Evolutionary conservation across 129 eudicot genomes (phyloP).

Genomic region (Arctium minus): DNA sequence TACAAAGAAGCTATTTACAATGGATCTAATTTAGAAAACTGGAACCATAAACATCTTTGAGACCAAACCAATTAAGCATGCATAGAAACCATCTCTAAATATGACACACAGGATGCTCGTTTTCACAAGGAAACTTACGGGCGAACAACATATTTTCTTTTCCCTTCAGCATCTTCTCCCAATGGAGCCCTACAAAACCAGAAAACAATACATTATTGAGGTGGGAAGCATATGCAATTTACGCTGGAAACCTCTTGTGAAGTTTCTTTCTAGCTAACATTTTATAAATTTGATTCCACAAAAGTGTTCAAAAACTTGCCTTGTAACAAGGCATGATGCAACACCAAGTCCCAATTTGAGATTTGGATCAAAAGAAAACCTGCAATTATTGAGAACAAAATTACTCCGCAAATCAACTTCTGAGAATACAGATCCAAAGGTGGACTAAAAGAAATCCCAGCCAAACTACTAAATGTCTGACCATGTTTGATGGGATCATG

Average conservation of each 20-base stretch:
- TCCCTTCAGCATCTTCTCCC: slow-evolving; percentile 85
- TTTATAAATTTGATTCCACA: background rate
- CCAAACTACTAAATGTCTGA: background rate
- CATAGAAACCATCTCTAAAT: background rate
- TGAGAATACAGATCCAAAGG: background rate
- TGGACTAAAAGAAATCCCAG: background rate
- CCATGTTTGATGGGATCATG: background rate
- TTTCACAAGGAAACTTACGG: slow-evolving; percentile 62
- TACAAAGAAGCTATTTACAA: background rate
- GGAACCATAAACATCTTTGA: background rate
- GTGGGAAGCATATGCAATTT: background rate
- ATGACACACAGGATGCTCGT: background rate
- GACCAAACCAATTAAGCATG: background rate
- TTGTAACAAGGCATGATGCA: slow-evolving; percentile 91
- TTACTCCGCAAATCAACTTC: slow-evolving; percentile 6
- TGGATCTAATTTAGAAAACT: background rate
- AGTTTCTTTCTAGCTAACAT: slow-evolving; percentile 8
- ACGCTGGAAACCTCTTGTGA: background rate
- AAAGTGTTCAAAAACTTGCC: slow-evolving; percentile 39
- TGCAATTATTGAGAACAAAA: slow-evolving; percentile 32
- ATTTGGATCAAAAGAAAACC: slow-evolving; percentile 92
- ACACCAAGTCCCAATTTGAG: slow-evolving; percentile 81
- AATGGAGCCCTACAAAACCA: slow-evolving; percentile 64
- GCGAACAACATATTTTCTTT: slow-evolving; percentile 82
- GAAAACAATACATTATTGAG: background rate